Conservation (phyloP, 2,329 filamentous ascomycete genomes). For the Ophiostoma tasmaniense region DNA sequence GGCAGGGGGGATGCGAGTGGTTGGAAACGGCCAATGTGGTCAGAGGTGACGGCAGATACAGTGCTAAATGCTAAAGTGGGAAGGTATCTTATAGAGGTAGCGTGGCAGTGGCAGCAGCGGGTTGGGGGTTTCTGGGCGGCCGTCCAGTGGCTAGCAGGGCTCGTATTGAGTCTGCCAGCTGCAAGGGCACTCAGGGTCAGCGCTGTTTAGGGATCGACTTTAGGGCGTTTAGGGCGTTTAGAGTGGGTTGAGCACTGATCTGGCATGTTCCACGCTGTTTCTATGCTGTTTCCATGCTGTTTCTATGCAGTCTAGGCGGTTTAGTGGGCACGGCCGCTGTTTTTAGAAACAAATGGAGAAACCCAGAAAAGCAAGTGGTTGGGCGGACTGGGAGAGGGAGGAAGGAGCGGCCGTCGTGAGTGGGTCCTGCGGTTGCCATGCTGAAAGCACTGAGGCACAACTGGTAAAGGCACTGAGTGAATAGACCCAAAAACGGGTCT, state of each 20-base stretch:
- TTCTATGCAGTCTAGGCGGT: neutral
- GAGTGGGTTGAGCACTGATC: neutral
- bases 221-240: neutral
- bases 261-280: neutral
- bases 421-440: neutral
- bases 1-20: constrained; percentile 3
- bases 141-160: neutral
- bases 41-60: too few relatives aligned
- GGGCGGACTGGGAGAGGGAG: neutral
- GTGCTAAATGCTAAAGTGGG: too few relatives aligned
- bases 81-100: too few relatives aligned
- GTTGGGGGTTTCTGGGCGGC: neutral
- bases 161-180: neutral
- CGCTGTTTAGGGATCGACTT: too few relatives aligned
- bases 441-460: neutral
- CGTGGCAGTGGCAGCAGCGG: neutral
- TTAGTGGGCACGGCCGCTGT: constrained; percentile 9
- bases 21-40: neutral
- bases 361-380: constrained; percentile 7
- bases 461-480: neutral
- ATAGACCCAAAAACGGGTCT: neutral
- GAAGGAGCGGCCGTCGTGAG: neutral
- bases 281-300: neutral
- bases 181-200: neutral
- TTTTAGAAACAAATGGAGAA: constrained; percentile 12